These are phyloP conservation scores for Hyparrhenia diplandra DNA, from an alignment of 176 grass and related monocot species.

Conservation along the genomic window DNA sequence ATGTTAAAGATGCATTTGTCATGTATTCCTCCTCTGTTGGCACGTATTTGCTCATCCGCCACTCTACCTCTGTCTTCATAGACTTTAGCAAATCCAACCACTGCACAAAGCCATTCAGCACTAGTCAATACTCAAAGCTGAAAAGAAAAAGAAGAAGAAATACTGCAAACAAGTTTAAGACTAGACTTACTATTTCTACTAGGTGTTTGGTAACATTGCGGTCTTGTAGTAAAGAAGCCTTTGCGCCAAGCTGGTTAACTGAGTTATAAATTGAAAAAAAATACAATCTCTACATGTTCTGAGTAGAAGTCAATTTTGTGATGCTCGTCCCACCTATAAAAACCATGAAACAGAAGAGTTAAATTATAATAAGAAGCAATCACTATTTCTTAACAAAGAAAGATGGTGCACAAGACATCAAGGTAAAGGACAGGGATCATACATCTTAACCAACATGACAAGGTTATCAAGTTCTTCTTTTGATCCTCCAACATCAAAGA, in stretches of 20 bases:
- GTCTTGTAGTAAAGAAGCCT: slow-evolving; percentile 51
- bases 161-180: background rate
- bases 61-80: slow-evolving; percentile 64
- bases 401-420: background rate
- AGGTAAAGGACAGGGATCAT: background rate
- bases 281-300: slow-evolving; percentile 67
- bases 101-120: slow-evolving; percentile 34
- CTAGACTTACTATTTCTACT: slow-evolving; percentile 45
- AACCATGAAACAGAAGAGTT: background rate
- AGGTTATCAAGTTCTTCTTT: slow-evolving; percentile 63
- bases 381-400: background rate
- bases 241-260: slow-evolving; percentile 52
- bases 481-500: slow-evolving; percentile 80
- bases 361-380: background rate
- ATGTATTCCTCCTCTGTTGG: slow-evolving; percentile 60
- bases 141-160: background rate
- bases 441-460: slow-evolving; percentile 60
- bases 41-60: slow-evolving; percentile 33
- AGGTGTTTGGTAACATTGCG: slow-evolving; percentile 50
- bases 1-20: slow-evolving; percentile 40
- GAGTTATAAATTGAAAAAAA: slow-evolving; percentile 45
- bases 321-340: slow-evolving; percentile 65
- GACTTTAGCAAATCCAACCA: slow-evolving; percentile 58
- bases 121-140: background rate
- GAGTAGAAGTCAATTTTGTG: slow-evolving; percentile 45